phyloP scores from a whole-genome alignment of 306 rosid genomes.

The Inga oerstediana region DNA sequence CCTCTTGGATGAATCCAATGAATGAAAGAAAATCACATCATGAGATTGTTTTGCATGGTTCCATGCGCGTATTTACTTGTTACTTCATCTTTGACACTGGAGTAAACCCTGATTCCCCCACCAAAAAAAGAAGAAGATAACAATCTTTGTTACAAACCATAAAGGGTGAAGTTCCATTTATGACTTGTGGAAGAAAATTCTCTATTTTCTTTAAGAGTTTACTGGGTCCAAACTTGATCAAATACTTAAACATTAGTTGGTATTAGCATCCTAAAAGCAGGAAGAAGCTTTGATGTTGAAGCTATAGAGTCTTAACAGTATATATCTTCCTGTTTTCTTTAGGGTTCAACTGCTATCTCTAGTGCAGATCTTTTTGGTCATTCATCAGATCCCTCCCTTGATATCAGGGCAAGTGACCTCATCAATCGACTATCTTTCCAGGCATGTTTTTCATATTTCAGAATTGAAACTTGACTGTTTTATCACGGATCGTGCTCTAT shows the following conservation, averaged over 20 bases:
- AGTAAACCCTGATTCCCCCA: neutral
- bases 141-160: neutral
- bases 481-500: neutral
- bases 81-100: neutral
- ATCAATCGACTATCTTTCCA: constrained; percentile 75
- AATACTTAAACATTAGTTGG: neutral
- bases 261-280: neutral
- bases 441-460: constrained; percentile 40
- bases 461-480: neutral
- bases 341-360: constrained; percentile 85
- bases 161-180: constrained; percentile 2
- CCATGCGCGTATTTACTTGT: neutral
- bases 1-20: neutral
- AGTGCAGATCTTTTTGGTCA: constrained; percentile 88
- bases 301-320: neutral
- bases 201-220: neutral
- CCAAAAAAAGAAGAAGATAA: neutral
- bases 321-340: constrained; percentile 31
- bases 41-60: neutral
- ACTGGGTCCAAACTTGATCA: neutral
- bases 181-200: neutral
- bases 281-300: constrained; percentile 5
- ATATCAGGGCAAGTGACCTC: constrained; percentile 66
- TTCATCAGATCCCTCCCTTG: constrained; percentile 52
- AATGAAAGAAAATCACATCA: neutral